Base-by-base conservation (phyloP, 2,329 filamentous ascomycete species). In the Boeremia exigua region DNA sequence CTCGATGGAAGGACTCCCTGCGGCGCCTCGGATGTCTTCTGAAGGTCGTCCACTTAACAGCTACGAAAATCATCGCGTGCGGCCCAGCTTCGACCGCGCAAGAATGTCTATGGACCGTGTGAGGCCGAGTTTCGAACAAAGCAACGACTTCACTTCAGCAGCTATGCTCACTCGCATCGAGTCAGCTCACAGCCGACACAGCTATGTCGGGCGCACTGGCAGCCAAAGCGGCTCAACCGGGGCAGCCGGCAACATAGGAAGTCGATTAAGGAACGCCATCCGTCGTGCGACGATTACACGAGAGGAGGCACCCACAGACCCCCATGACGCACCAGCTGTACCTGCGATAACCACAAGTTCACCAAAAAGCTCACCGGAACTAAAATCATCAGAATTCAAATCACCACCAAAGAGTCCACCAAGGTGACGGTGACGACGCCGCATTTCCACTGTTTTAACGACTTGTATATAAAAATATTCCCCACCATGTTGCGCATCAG, bases 121-220 rank as follows among this genome's bases (percentile, higher is more conserved):
- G 15, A 84, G 92, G 65, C 84, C 89, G 10, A 94, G 90, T 74
- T 96, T 92, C 72, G 94, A 97, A 77, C 87, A 86, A 33, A 95
- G 88, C 74, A 90, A 87, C 67, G 95, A 98, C 68, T 96, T 97
- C 70, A 96, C 94, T 0, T 93, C 90, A 27, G 93, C 93, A 12
- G 92, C 92, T 33, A 87, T 94, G 72, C 79, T 99, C 63, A 88
- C 88, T 43, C 85, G 92, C 60, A 86, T 96, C 62, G 95, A 97
- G 79, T 93, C 90, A 83, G 56, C 73, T 12, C 71, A 75, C 27
- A 74, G 70, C 38, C 68, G 69, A 4, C 69, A 69, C 37, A 73
- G 71, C 60, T 65, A 61, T 49, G 27, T 46, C 2, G 54, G 23
- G 5, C 37, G 44, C 28, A 45, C 43, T 23, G 48, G 19, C 33